These are phyloP conservation scores for Hypoxylon trugodes DNA, from an alignment of 495 filamentous ascomycete genomes.

Conservation along the genomic window DNA sequence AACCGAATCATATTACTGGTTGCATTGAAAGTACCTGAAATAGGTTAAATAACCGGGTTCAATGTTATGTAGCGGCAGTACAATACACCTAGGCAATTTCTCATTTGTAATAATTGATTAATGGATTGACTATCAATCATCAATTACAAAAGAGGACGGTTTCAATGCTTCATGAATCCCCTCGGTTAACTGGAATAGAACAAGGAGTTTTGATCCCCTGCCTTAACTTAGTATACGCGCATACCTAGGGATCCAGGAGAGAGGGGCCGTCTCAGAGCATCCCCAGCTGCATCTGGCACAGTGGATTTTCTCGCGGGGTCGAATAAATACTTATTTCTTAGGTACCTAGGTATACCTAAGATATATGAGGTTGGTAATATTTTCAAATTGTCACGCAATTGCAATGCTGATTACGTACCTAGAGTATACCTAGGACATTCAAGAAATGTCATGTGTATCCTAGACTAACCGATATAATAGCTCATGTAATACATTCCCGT, in stretches of 20 bases:
- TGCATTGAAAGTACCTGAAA: too few species aligned
- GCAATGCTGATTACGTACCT: constrained; percentile 31
- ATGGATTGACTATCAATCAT: too few species aligned
- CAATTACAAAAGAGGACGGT: neutral
- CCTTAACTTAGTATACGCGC: too few species aligned
- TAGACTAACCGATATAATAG: neutral
- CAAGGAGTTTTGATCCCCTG: too few species aligned
- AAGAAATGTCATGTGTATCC: neutral
- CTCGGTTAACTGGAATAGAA: constrained; percentile 18
- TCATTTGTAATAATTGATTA: too few species aligned
- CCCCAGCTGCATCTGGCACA: constrained; percentile 23
- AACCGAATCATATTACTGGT: too few species aligned
- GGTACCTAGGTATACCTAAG: too few species aligned
- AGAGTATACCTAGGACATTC: too few species aligned
- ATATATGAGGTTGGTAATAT: constrained; percentile 27
- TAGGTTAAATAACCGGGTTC: too few species aligned
- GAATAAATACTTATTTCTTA: constrained; percentile 1
- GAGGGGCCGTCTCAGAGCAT: constrained; percentile 11
- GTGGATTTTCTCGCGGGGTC: constrained; percentile 29
- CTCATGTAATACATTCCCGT: neutral
- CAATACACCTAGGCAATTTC: too few species aligned
- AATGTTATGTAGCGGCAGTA: too few species aligned
- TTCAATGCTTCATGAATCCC: constrained; percentile 1
- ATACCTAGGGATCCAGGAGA: too few species aligned
- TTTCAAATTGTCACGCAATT: constrained; percentile 31